Evolutionary conservation across 768 basidiomycete genomes (phyloP).

Genomic region (Lactifluus volemus): DNA sequence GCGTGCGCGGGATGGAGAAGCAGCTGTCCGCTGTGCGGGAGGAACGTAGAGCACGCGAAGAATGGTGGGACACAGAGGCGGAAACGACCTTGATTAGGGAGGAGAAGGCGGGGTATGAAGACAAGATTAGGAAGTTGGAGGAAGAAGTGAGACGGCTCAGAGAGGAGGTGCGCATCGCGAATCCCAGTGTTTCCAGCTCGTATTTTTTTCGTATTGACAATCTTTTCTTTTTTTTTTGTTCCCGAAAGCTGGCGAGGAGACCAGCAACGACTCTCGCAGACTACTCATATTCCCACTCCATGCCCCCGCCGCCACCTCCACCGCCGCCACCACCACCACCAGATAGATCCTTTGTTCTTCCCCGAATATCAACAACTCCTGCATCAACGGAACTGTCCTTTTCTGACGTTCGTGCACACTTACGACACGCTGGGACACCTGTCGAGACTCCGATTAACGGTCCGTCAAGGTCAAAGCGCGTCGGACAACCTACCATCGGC

Average conservation of each 20-base stretch:
- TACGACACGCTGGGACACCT: conserved; percentile 49
- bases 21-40: conserved; percentile 50
- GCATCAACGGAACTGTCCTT: conserved; percentile 35
- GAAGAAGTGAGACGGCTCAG: conserved; percentile 53
- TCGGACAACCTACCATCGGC: conserved; percentile 61
- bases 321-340: too few species aligned
- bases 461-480: conserved; percentile 30
- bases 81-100: conserved; percentile 26
- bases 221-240: conserved; percentile 19
- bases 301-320: conserved; percentile 20
- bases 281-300: not conserved
- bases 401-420: conserved; percentile 51
- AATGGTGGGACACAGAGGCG: conserved; percentile 32
- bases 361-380: conserved; percentile 20
- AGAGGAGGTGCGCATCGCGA: conserved; percentile 37
- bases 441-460: conserved; percentile 61
- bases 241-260: conserved; percentile 6
- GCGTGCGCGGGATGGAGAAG: conserved; percentile 51
- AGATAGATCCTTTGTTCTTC: conserved; percentile 18
- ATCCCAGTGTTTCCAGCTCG: too few species aligned
- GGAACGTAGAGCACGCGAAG: conserved; percentile 40
- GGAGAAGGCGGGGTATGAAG: conserved; percentile 51
- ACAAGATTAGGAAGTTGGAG: conserved; percentile 53
- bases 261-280: not conserved
- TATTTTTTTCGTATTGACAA: not conserved